Evolutionary conservation across 805 yeast species (phyloP), one percentile per base, ranked within the genome.

Genomic region (Huiozyma sinensis): DNA sequence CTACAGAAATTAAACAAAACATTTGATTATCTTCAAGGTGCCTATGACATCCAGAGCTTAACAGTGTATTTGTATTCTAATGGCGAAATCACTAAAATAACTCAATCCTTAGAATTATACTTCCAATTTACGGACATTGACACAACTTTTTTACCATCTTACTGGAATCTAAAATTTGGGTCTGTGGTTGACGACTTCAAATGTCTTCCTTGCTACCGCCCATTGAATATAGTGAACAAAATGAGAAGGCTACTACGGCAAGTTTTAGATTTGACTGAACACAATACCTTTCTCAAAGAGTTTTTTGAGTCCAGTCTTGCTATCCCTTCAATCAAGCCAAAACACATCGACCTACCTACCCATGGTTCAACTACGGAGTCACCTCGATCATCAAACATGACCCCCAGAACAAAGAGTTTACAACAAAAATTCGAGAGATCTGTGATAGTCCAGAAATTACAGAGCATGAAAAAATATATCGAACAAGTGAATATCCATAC

Each of bases 301-400:
- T 49, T 75, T 37, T 71, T 66, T 40, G 80, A 76, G 33, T 72
- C 79, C 0, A 76, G 73, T 0, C 55, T 73, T 43, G 67, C 75
- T 0, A 55, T 71, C 7, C 77, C 79, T 9, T 44, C 46, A 17
- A 29, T 17, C 28, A 24, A 33, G 11, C 28, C 10, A n/a, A 11
- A 11, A 10, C 7, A 9, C 12, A n/a, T 38, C 33, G n/a, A 31
- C n/a, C 9, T 9, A 8, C 33, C 33, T 11, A 9, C 33, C 2
- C 4, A 17, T 17, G 24, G 24, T 17, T 9, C 11, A 9, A 9
- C 34, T 13, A 30, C 8, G 3, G 47, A 46, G 24, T 60, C 62
- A 1, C 60, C 63, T 2, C 48, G 62, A 31, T 53, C 65, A 27
- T 61, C 65, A 2, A 60, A 54, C 38, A 57, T 61, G 60, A 60